phyloP scores from a whole-genome alignment of 2,329 filamentous ascomycete genomes.

The Neoascochyta sp. region DNA sequence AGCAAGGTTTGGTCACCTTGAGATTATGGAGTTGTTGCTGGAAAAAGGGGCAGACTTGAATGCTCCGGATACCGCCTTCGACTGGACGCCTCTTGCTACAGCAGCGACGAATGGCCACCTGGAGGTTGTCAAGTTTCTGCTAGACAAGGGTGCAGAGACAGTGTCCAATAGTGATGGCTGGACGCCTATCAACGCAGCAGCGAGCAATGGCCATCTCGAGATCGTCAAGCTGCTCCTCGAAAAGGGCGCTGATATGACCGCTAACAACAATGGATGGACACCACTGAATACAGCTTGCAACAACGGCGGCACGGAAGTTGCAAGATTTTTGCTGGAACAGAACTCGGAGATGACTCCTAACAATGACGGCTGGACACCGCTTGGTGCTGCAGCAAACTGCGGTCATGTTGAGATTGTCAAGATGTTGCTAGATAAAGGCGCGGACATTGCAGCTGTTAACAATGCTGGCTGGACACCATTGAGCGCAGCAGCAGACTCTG shows the following conservation, averaged over 20 bases:
- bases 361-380: not conserved
- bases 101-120: not conserved
- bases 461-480: slow-evolving; percentile 1
- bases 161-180: not conserved
- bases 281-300: no score
- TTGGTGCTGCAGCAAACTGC: not conserved
- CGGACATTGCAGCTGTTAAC: not conserved
- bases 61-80: not conserved
- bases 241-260: slow-evolving; percentile 1
- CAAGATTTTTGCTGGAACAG: no score
- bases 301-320: no score
- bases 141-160: not conserved
- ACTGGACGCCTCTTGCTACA: not conserved
- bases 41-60: slow-evolving; percentile 1
- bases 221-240: slow-evolving; percentile 2
- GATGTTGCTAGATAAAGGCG: not conserved
- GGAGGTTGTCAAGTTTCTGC: not conserved
- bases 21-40: slow-evolving; percentile 1
- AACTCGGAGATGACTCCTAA: no score
- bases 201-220: not conserved
- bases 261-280: not conserved
- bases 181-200: slow-evolving; percentile 1
- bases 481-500: not conserved
- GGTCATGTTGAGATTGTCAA: not conserved
- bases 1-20: not conserved